Evolutionary conservation across 176 grass and related monocot species (phyloP).

Genomic region (Phoenix dactylifera): DNA sequence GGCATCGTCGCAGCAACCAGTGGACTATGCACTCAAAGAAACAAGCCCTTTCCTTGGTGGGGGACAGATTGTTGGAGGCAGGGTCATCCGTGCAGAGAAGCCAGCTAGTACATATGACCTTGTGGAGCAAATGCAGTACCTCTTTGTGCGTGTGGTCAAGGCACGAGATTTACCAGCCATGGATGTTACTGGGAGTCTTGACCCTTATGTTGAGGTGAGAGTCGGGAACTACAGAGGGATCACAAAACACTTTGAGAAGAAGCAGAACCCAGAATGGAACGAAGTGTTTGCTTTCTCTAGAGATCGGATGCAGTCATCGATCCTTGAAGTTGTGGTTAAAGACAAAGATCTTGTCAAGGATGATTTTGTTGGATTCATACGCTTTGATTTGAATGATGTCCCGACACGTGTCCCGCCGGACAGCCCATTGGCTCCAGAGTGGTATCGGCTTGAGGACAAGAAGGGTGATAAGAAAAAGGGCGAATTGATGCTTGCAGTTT

Average conservation of each 20-base stretch:
- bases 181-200: slow-evolving; percentile 86
- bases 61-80: slow-evolving; percentile 83
- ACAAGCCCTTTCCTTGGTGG: slow-evolving; percentile 89
- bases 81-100: slow-evolving; percentile 74
- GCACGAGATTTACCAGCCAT: slow-evolving; percentile 74
- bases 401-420: slow-evolving; percentile 81
- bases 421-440: slow-evolving; percentile 91
- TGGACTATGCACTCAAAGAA: slow-evolving; percentile 88
- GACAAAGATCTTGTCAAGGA: slow-evolving; percentile 85
- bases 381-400: slow-evolving; percentile 89
- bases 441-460: slow-evolving; percentile 84
- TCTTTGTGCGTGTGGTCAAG: slow-evolving; percentile 98
- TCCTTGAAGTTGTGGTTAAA: slow-evolving; percentile 77
- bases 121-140: slow-evolving; percentile 92
- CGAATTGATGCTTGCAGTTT: slow-evolving; percentile 97
- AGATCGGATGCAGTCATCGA: slow-evolving; percentile 80
- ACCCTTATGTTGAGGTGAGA: slow-evolving; percentile 87
- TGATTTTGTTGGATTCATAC: slow-evolving; percentile 85
- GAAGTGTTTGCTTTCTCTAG: slow-evolving; percentile 93
- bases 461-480: slow-evolving; percentile 64
- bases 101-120: slow-evolving; percentile 88
- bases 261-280: slow-evolving; percentile 86
- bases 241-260: slow-evolving; percentile 93
- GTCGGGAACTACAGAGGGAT: slow-evolving; percentile 86
- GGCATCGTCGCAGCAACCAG: slow-evolving; percentile 66